These are phyloP conservation scores for Kluyveromyces nonfermentans DNA, from an alignment of 805 yeast species.

Conservation along the genomic window DNA sequence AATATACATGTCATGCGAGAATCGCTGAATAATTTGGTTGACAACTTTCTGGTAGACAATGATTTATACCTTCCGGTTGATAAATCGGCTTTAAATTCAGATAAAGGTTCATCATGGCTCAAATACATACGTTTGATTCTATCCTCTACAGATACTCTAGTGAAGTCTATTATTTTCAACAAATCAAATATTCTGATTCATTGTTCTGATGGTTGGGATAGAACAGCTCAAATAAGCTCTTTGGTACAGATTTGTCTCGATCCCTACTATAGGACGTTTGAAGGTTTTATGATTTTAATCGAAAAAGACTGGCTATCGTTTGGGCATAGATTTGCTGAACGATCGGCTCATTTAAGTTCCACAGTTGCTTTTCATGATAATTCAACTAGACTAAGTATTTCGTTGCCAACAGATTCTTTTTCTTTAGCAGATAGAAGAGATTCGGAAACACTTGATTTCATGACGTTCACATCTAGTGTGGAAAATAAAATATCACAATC, in stretches of 20 bases:
- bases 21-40: conserved; percentile 53
- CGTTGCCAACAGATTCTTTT: conserved; percentile 7
- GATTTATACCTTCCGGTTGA: conserved; percentile 49
- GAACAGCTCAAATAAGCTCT: conserved; percentile 85
- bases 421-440: conserved; percentile 6
- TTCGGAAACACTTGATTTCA: conserved; percentile 1
- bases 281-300: conserved; percentile 76
- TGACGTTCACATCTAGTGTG: conserved; percentile 13
- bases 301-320: conserved; percentile 96
- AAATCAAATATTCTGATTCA: conserved; percentile 79
- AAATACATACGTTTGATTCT: conserved; percentile 59
- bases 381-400: conserved; percentile 13
- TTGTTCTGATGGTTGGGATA: conserved; percentile 98
- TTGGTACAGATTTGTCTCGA: conserved; percentile 80
- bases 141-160: conserved; percentile 66
- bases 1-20: conserved; percentile 95
- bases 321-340: conserved; percentile 81
- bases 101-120: conserved; percentile 57
- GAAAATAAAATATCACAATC: conserved; percentile 42
- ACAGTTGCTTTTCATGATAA: conserved; percentile 41
- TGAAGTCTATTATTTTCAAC: conserved; percentile 74
- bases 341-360: conserved; percentile 66
- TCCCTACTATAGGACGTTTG: conserved; percentile 78
- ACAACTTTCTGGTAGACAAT: conserved; percentile 50
- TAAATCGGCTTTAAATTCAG: conserved; percentile 47